A percentile compares a stretch with the other conserved stretches of the same genome.
Conservation (phyloP, 768 basidiomycete species). For the Leucosporidium creatinivorum region DNA sequence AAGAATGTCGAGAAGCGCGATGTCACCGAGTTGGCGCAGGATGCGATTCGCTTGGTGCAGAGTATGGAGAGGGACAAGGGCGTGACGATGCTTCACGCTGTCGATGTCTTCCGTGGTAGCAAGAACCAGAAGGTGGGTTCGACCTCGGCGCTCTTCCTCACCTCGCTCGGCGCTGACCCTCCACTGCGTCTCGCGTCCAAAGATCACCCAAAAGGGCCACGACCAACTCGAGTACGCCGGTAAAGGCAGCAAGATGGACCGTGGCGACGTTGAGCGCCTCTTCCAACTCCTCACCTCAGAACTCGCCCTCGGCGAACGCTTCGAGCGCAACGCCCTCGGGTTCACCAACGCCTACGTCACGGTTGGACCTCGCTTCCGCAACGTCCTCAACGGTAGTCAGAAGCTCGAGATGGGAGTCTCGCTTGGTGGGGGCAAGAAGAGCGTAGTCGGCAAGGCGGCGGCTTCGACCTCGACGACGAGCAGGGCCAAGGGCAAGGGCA, state of each 20-base stretch:
- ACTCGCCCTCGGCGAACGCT: constrained; percentile 52
- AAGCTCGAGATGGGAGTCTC: neutral
- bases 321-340: constrained; percentile 45
- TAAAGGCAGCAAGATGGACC: constrained; percentile 49
- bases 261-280: constrained; percentile 58
- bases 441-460: neutral
- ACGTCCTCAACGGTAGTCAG: constrained; percentile 9
- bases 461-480: neutral
- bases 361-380: constrained; percentile 6
- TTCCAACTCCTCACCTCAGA: constrained; percentile 54
- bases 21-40: constrained; percentile 54
- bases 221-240: constrained; percentile 53
- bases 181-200: constrained; percentile 6
- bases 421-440: neutral
- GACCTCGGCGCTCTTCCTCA: neutral
- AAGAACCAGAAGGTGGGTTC: constrained; percentile 42
- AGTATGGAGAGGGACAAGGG: constrained; percentile 48
- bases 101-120: constrained; percentile 60
- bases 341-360: constrained; percentile 44
- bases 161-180: neutral
- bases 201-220: constrained; percentile 49
- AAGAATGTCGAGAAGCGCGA: constrained; percentile 56
- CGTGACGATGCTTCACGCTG: constrained; percentile 57
- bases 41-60: constrained; percentile 56
- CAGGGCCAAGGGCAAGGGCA: neutral